Base-by-base conservation (phyloP, 768 basidiomycete genomes). In the Fistulinella prunicolor region DNA sequence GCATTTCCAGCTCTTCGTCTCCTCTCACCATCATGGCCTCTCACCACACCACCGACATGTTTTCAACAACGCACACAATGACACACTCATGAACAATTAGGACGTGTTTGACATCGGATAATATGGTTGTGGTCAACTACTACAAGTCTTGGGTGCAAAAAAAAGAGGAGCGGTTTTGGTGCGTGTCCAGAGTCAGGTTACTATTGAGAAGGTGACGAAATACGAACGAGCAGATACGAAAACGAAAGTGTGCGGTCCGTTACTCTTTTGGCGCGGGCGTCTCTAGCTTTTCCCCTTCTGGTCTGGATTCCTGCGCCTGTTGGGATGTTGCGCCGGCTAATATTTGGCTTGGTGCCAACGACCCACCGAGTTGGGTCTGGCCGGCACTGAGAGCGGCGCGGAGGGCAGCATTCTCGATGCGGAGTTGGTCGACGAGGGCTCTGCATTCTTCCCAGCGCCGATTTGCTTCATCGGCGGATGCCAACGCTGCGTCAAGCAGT, bases 361-460 rank as follows among this genome's bases (percentile, higher is more conserved):
- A 53, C n/a, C 55, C 53, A 43, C 50, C 19, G 38, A 67, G 49
- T 52, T 75, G 74, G 1, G 69, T 49, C 22, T 73, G 70, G 48
- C 73, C 57, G 10, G 26, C 26, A 32, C 54, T 77, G 44, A 91
- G 77, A 3, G 85, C 85, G 0, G 85, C 83, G 9, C 89, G 77
- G 4, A 92, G 73, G 2, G 85, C 82, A 7, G 87, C 79, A 48
- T 91, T 93, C 69, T 93, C 90, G 42, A 89, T 79, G 37, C 90
- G 82, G 8, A 93, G 78, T 63, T 89, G 86, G 64, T 93, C 90
- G n/a, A 90, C 86, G 46, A 93, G 77, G 2, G 83, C 81, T n/a
- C 90, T 83, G 54, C 89, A 92, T 55, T 93, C 90, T 58, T 92
- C 90, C 88, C 89, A 91, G 16, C 90, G 83, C 12, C 89, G 77